Base-by-base conservation (phyloP, 345 rosid genomes). In the Citrus inodora region DNA sequence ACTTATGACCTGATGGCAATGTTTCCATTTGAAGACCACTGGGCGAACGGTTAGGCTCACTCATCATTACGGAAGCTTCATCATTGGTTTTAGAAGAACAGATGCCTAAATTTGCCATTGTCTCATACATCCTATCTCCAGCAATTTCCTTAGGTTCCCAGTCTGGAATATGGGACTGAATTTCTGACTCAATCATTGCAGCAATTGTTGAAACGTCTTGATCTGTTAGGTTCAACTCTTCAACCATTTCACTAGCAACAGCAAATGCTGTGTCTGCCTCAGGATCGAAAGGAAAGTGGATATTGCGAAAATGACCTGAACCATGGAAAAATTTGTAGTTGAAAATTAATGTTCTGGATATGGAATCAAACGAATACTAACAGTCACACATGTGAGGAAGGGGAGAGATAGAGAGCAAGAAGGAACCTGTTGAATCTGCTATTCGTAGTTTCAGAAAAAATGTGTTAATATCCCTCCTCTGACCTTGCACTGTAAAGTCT, bases 191-290 rank as follows among this genome's bases (percentile, higher is more conserved):
- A 21, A 96, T 94, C 90, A 94, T 94, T 30, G 82, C 89, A 62
- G 92, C 87, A 30, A 96, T 89, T 32, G 90, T 77, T 27, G 98
- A 85, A 73, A 92, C 90, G 83, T 94, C 99, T 83, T 94, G 98
- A 86, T 92, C 97, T 14, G 98, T 90, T 69, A 96, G 83, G 83
- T 92, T 94, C 83, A 96, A 72, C 83, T 96, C 98, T 70, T 94
- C 92, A 25, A 96, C 98, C 99, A 94, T 96, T 90, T 96, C 99
- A 40, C 93, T 86, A 24, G 98, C 98, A 25, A 96, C 99, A 28
- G 92, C 93, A 81, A 80, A 84, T 30, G 98, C 83, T 75, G 99
- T 96, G 83, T 96, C 98, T 70, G 90, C 92, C 77, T 89, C 94
- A 76, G 84, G 87, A 88, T 96, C 88, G 64, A 96, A 96, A 33